Evolutionary conservation across 2,329 filamentous ascomycete species (phyloP).

Genomic region (Ceratocystis diversiconidia): DNA sequence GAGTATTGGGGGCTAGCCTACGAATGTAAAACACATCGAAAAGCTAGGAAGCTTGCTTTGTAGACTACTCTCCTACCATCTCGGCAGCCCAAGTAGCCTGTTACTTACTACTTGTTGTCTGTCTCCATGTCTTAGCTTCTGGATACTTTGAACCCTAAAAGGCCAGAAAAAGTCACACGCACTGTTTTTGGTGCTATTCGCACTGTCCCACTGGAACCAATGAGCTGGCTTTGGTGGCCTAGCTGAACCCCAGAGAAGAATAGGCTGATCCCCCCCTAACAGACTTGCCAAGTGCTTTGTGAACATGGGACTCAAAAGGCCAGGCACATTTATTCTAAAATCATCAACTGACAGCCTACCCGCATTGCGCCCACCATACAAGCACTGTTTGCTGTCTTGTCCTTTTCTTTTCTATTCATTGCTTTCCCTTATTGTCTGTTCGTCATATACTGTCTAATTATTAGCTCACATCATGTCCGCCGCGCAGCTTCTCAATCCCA

Average conservation of each 20-base stretch:
- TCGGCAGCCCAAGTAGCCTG: neutral
- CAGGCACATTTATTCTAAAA: slow-evolving; percentile 7
- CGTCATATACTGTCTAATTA: slow-evolving; percentile 28
- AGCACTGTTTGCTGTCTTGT: slow-evolving; percentile 8
- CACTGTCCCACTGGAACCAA: slow-evolving; percentile 9
- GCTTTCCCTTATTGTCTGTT: slow-evolving; percentile 21
- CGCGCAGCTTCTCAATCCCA: slow-evolving; percentile 94
- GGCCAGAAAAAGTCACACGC: slow-evolving; percentile 9
- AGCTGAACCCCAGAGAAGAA: neutral
- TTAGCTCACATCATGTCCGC: slow-evolving; percentile 57
- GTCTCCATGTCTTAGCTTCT: neutral
- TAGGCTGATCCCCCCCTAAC: neutral
- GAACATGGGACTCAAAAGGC: slow-evolving; percentile 4
- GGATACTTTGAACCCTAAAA: slow-evolving; percentile 3
- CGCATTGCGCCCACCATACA: slow-evolving; percentile 8
- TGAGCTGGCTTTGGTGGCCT: slow-evolving; percentile 2
- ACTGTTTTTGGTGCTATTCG: neutral
- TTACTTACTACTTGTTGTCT: too few species aligned
- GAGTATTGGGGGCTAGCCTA: neutral
- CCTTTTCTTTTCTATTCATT: slow-evolving; percentile 3
- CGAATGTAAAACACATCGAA: neutral
- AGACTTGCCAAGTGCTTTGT: slow-evolving; percentile 1
- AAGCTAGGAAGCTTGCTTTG: neutral
- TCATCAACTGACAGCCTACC: slow-evolving; percentile 12
- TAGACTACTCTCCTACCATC: neutral